These are phyloP conservation scores for Vigna angularis DNA, from an alignment of 306 rosid species.

Conservation along the genomic window DNA sequence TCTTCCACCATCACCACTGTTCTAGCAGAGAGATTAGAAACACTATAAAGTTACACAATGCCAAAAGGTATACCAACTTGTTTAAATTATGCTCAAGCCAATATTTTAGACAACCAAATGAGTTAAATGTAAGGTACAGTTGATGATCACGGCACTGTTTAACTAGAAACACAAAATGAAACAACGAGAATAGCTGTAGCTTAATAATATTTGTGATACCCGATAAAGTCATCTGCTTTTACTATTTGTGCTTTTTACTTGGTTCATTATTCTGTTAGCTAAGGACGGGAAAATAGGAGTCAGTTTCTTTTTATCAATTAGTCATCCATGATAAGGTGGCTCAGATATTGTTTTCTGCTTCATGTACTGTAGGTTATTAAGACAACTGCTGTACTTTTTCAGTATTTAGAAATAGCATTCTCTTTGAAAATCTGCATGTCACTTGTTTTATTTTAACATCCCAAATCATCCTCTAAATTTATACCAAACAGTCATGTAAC, in stretches of 20 bases:
- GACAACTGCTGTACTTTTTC: too few relatives aligned
- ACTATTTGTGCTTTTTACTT: too few relatives aligned
- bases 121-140: not conserved
- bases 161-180: not conserved
- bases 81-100: conserved; percentile 9
- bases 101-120: conserved; percentile 5
- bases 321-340: too few relatives aligned
- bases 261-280: too few relatives aligned
- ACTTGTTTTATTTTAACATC: too few relatives aligned
- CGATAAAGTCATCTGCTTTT: too few relatives aligned
- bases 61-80: not conserved
- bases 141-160: conserved; percentile 8
- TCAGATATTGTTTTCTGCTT: too few relatives aligned
- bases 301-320: too few relatives aligned
- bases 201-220: not conserved
- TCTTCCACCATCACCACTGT: conserved; percentile 60
- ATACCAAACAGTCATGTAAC: not conserved
- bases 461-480: conserved; percentile 17
- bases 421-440: too few relatives aligned
- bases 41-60: conserved; percentile 4
- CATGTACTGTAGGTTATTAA: too few relatives aligned
- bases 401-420: too few relatives aligned
- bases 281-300: too few relatives aligned
- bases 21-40: conserved; percentile 34
- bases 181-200: not conserved